Base-by-base conservation (phyloP, 2,329 filamentous ascomycete genomes). In the Ophiostoma sp. region DNA sequence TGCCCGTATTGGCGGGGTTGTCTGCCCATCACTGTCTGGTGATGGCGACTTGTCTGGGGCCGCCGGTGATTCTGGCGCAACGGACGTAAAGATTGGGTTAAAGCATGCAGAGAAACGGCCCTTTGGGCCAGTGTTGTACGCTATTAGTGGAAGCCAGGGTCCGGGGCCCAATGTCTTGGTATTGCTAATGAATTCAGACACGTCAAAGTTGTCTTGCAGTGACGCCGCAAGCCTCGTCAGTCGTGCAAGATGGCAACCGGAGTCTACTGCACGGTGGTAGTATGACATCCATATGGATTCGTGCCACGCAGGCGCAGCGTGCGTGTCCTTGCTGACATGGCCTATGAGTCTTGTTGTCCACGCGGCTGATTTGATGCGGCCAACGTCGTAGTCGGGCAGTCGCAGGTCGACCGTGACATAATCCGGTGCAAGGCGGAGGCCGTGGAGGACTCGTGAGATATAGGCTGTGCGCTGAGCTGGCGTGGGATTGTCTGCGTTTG, bases 361-460 rank as follows among this genome's bases (percentile, higher is more conserved):
- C 74, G 82, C 83, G 67, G 78, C 78, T 36, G 77, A 75, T 7
- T 88, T 77, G 16, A 88, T 77, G 18, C 81, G 79, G 6, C 77
- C 74, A 9, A 88, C 75, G 8, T 83, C 73, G 0, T 77, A 76
- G 64, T 85, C 80, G 42, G 80, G 81, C 42, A 86, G 80, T 36
- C 84, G 82, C 12, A 91, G 76, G 73, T 90, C 87, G 5, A 90
- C 77, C n/a, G 85, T 86, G 63, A 87, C 73, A 72, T 86, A 91
- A 66, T 90, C 87, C 1, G 88, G 86, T 0, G 84, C 86, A 47
- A 91, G 80, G 18, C 87, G 84, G 18, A 90, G 77, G 4, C 87
- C 88, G 72, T 89, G 85, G 42, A 84, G 81, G 18, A 89, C 79
- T 16, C 89, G 77, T 66, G 83, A 80, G n/a, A 86, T 76, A 73